These are phyloP conservation scores for Astrothelium subdiscretum DNA, from an alignment of 495 filamentous ascomycete species.

Conservation along the genomic window DNA sequence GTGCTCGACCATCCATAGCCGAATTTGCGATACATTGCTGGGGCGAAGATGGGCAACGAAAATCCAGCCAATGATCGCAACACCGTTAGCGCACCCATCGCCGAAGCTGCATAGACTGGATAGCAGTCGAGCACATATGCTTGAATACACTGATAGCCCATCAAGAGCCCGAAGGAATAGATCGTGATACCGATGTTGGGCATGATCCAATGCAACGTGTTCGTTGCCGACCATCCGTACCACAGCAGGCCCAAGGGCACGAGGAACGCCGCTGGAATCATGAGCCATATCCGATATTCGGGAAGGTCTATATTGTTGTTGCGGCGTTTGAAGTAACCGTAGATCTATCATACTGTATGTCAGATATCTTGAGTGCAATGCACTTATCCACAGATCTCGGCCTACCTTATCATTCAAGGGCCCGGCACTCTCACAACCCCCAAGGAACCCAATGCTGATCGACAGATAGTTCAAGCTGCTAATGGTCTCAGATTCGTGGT, in stretches of 20 bases:
- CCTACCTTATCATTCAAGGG: no score
- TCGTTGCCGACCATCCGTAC: conserved; percentile 10
- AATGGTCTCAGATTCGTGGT: background rate
- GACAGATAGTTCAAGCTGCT: background rate
- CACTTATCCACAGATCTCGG: no score
- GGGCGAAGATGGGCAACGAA: background rate
- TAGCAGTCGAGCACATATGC: background rate
- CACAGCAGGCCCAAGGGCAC: conserved; percentile 7
- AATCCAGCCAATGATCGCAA: background rate
- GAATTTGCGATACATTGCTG: background rate
- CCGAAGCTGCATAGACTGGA: background rate
- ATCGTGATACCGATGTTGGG: conserved; percentile 8
- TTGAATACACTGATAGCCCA: background rate
- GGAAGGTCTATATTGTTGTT: background rate
- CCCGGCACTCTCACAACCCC: no score
- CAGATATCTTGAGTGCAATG: background rate
- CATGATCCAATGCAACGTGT: conserved; percentile 7
- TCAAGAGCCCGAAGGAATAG: background rate
- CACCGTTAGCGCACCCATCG: background rate
- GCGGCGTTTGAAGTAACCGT: conserved; percentile 1
- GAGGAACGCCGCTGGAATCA: background rate
- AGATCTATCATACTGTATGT: background rate
- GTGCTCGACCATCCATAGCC: background rate
- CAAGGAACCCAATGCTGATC: no score
- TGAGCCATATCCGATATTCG: conserved; percentile 1